Evolutionary conservation across 441 rosid species (phyloP).

Genomic region (Lepidium campestre): DNA sequence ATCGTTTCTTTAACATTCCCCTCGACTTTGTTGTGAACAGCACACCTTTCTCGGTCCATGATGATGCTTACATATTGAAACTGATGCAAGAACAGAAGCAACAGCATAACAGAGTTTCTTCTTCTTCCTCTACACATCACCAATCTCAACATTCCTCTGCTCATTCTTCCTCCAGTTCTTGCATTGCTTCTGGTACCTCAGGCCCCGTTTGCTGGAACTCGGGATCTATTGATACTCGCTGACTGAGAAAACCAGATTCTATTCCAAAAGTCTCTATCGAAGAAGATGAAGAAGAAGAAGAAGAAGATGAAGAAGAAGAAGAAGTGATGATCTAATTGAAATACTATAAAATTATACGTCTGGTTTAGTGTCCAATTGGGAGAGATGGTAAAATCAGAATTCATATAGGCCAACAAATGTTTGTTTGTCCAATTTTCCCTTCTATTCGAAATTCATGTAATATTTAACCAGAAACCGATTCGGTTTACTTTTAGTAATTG

Average conservation of each 20-base stretch:
- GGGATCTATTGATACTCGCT: slow-evolving; percentile 20
- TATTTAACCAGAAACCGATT: neutral
- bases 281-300: neutral
- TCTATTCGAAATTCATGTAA: neutral
- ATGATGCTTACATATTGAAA: slow-evolving; percentile 36
- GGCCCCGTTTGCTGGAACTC: slow-evolving; percentile 33
- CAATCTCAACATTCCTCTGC: slow-evolving; percentile 26
- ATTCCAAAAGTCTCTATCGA: neutral
- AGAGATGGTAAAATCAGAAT: slow-evolving; percentile 20
- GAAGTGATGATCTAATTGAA: slow-evolving; percentile 19
- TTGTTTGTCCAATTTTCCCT: slow-evolving; percentile 11
- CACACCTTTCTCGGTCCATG: slow-evolving; percentile 35
- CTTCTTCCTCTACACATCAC: slow-evolving; percentile 21
- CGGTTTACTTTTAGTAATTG: neutral
- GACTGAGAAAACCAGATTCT: neutral
- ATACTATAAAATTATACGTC: slow-evolving; percentile 19
- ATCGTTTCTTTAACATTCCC: neutral
- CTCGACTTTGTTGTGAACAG: slow-evolving; percentile 6
- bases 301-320: slow-evolving; percentile 6
- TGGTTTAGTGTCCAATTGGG: slow-evolving; percentile 15
- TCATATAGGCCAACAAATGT: slow-evolving; percentile 16
- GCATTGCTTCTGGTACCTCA: slow-evolving; percentile 32
- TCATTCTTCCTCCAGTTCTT: slow-evolving; percentile 37
- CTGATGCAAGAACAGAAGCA: slow-evolving; percentile 31
- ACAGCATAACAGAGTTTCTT: slow-evolving; percentile 21